phyloP scores from a whole-genome alignment of 2,329 filamentous ascomycete genomes.

The Phialocephala sp. region DNA sequence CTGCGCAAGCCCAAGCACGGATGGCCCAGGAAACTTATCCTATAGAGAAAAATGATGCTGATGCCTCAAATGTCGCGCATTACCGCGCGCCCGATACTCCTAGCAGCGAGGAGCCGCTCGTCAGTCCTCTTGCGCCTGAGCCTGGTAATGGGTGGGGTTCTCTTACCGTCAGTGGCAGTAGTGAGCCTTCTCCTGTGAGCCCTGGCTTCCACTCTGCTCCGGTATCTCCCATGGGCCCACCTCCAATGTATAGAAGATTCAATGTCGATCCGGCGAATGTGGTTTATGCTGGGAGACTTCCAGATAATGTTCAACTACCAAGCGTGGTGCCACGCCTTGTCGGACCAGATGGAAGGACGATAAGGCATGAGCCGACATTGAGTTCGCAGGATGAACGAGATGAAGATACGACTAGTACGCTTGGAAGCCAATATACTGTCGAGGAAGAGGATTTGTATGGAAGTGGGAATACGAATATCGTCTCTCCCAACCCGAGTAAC shows the following conservation, averaged over 20 bases:
- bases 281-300: conserved; percentile 60
- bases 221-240: conserved; percentile 29
- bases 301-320: conserved; percentile 53
- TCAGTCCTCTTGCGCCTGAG: conserved; percentile 27
- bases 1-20: conserved; percentile 53
- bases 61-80: conserved; percentile 42
- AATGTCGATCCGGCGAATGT: conserved; percentile 59
- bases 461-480: conserved; percentile 18
- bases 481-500: conserved; percentile 18
- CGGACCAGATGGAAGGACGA: conserved; percentile 38
- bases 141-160: conserved; percentile 20
- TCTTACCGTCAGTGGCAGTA: conserved; percentile 19
- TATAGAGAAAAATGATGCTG: conserved; percentile 36
- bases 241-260: conserved; percentile 46
- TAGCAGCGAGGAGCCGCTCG: conserved; percentile 24
- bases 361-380: conserved; percentile 15
- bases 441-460: conserved; percentile 48
- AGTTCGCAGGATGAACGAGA: neutral
- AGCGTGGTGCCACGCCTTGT: conserved; percentile 39
- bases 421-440: conserved; percentile 63
- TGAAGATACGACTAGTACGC: conserved; percentile 44
- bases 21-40: conserved; percentile 42
- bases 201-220: conserved; percentile 28
- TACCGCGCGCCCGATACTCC: conserved; percentile 41
- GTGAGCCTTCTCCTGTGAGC: conserved; percentile 32